These are phyloP conservation scores for Scedosporium dehoogii DNA, from an alignment of 2,329 filamentous ascomycete genomes.

Conservation along the genomic window DNA sequence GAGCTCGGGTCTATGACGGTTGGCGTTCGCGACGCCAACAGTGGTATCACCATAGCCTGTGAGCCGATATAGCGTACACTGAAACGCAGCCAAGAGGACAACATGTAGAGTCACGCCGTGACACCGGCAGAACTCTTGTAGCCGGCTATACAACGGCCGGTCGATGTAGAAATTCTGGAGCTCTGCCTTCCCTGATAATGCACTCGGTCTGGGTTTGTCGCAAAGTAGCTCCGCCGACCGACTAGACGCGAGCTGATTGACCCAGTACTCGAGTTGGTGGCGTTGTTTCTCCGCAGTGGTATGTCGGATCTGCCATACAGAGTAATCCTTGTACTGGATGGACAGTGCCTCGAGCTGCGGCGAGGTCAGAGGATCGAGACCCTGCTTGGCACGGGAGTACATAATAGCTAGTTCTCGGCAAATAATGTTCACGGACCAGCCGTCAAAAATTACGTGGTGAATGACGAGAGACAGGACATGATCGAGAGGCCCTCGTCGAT, in stretches of 20 bases:
- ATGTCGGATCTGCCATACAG: conserved; percentile 14
- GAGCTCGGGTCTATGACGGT: conserved; percentile 11
- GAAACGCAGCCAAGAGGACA: conserved; percentile 9
- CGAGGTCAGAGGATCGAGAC: conserved; percentile 9
- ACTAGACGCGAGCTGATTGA: conserved; percentile 10
- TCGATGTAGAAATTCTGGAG: not conserved
- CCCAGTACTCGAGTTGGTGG: conserved; percentile 15
- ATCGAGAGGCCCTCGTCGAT: conserved; percentile 9
- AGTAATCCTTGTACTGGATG: conserved; percentile 16
- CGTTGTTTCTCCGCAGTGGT: conserved; percentile 10
- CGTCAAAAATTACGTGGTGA: conserved; percentile 20
- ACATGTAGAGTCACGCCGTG: conserved; percentile 6
- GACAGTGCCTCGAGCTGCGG: conserved; percentile 10
- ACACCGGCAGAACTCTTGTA: conserved; percentile 9
- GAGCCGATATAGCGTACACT: conserved; percentile 10
- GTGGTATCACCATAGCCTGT: conserved; percentile 9
- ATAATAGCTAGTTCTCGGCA: conserved; percentile 12
- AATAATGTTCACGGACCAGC: conserved; percentile 18
- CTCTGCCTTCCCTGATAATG: not conserved
- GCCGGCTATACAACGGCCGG: not conserved
- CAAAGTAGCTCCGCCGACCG: conserved; percentile 11
- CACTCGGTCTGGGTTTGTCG: conserved; percentile 5
- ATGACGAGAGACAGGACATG: conserved; percentile 17
- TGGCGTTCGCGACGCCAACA: conserved; percentile 11
- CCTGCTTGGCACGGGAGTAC: conserved; percentile 11